These are phyloP conservation scores for Fusarium udum DNA, from an alignment of 2,329 filamentous ascomycete genomes.

Conservation along the genomic window DNA sequence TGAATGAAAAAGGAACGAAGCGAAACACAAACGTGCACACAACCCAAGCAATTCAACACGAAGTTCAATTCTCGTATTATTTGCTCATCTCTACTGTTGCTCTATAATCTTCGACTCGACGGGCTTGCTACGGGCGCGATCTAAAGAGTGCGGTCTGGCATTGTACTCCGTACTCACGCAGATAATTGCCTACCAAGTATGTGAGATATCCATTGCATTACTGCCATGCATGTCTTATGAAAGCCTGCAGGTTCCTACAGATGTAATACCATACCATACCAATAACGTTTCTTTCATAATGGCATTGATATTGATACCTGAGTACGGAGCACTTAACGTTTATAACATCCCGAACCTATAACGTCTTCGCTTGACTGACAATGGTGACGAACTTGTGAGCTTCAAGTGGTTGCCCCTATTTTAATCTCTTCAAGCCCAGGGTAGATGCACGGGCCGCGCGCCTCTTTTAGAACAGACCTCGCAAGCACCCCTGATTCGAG, in stretches of 20 bases:
- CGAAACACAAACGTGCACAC: constrained; percentile 8
- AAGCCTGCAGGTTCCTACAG: neutral
- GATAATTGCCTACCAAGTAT: neutral
- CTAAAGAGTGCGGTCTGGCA: constrained; percentile 1
- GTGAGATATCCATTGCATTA: constrained; percentile 25
- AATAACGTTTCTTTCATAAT: neutral
- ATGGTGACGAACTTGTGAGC: constrained; percentile 18
- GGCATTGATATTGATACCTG: neutral
- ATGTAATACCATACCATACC: neutral
- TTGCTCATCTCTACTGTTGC: neutral
- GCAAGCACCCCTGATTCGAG: constrained; percentile 18
- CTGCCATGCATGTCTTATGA: constrained; percentile 11
- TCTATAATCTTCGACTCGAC: neutral
- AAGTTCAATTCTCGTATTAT: constrained; percentile 14
- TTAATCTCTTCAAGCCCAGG: constrained; percentile 26
- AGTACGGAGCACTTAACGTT: neutral
- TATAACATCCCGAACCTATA: constrained; percentile 3
- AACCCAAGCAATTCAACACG: constrained; percentile 5
- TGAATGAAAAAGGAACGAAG: constrained; percentile 14
- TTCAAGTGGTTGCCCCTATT: constrained; percentile 31
- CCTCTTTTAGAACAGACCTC: constrained; percentile 17
- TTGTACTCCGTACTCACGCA: neutral
- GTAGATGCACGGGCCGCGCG: constrained; percentile 11
- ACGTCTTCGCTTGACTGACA: neutral
- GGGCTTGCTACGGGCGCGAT: neutral